These are phyloP conservation scores for Penicillium sp. DNA, from an alignment of 2,329 filamentous ascomycete species.

Conservation along the genomic window DNA sequence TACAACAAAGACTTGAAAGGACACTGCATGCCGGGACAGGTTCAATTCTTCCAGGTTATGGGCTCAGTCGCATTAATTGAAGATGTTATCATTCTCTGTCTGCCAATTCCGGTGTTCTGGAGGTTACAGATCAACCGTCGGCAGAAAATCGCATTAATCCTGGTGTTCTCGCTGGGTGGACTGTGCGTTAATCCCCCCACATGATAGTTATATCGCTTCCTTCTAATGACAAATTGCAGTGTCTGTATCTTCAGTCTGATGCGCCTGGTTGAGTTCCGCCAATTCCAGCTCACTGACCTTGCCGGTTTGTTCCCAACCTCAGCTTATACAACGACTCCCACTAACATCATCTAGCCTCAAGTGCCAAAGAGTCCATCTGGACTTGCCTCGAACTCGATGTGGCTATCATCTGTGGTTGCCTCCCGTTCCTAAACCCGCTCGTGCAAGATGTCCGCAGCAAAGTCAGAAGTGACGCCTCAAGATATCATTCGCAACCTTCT, in stretches of 20 bases:
- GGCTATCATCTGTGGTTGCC: background rate
- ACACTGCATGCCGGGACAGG: constrained; percentile 19
- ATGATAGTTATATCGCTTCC: background rate
- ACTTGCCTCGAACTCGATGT: background rate
- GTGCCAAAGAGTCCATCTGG: background rate
- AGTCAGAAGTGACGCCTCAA: background rate
- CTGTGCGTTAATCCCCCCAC: background rate
- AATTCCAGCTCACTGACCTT: background rate
- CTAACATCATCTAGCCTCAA: background rate
- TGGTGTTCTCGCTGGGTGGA: background rate
- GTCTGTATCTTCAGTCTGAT: background rate
- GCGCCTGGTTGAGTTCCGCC: background rate
- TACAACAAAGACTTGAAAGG: constrained; percentile 17
- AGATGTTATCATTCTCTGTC: constrained; percentile 19
- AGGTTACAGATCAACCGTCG: constrained; percentile 8
- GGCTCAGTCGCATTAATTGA: constrained; percentile 15
- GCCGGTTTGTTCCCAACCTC: background rate
- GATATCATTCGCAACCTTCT: background rate
- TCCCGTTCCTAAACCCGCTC: background rate
- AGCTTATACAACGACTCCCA: background rate
- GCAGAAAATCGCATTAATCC: background rate
- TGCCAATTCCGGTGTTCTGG: constrained; percentile 22
- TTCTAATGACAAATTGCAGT: background rate
- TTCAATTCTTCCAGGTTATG: constrained; percentile 15
- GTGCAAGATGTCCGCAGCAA: background rate